phyloP scores from a whole-genome alignment of 768 basidiomycete genomes.

The Psilocybe tampanensis region DNA sequence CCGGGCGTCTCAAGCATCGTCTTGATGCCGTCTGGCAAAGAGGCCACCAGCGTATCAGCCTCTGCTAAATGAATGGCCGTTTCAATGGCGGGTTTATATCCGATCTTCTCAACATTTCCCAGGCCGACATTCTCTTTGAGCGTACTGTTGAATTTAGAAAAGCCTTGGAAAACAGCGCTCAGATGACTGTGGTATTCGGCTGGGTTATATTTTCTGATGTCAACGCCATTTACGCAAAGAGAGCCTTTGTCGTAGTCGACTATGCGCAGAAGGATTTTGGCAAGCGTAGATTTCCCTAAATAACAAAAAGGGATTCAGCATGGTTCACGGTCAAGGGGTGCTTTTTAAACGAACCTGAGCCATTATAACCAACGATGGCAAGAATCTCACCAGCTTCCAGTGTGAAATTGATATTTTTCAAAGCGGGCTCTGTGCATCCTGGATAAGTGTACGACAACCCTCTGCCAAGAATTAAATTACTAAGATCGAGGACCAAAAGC shows the following conservation, averaged over 20 bases:
- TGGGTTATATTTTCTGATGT: slow-evolving; percentile 67
- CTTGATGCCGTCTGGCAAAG: slow-evolving; percentile 71
- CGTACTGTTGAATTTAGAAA: slow-evolving; percentile 77
- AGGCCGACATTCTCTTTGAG: slow-evolving; percentile 87
- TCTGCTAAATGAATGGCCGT: slow-evolving; percentile 73
- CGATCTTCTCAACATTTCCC: slow-evolving; percentile 68
- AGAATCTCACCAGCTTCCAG: slow-evolving; percentile 77
- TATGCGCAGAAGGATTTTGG: slow-evolving; percentile 79
- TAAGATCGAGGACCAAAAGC: slow-evolving; percentile 1
- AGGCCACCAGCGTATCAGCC: slow-evolving; percentile 64
- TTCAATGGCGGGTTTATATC: slow-evolving; percentile 56
- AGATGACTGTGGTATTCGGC: slow-evolving; percentile 72
- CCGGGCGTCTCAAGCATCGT: slow-evolving; percentile 71
- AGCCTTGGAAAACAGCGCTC: slow-evolving; percentile 86
- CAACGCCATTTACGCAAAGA: slow-evolving; percentile 68
- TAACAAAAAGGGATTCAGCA: background rate
- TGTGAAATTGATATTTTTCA: slow-evolving; percentile 69
- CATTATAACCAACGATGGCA: slow-evolving; percentile 86
- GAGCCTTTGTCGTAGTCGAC: slow-evolving; percentile 74
- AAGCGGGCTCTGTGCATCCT: slow-evolving; percentile 64
- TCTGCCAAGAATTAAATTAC: slow-evolving; percentile 21
- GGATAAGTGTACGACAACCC: slow-evolving; percentile 77
- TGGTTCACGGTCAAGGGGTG: too few relatives aligned
- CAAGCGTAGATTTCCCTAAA: slow-evolving; percentile 85
- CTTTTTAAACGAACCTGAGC: slow-evolving; percentile 63